These are phyloP conservation scores for Diaporthe vexans DNA, from an alignment of 2,329 filamentous ascomycete species.

Conservation along the genomic window DNA sequence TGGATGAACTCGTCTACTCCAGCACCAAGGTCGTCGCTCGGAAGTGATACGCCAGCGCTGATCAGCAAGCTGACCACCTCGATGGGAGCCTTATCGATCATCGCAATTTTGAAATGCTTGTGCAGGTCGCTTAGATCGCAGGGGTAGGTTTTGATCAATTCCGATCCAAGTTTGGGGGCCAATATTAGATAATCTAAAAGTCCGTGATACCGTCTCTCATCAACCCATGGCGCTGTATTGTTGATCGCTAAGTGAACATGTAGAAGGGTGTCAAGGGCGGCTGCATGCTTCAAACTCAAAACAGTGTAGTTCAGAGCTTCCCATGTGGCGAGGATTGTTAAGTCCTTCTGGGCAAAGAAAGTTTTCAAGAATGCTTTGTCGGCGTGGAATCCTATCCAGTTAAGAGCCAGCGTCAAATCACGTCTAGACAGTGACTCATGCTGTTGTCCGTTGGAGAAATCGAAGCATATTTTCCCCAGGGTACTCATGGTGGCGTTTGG, in stretches of 20 bases:
- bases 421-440: neutral
- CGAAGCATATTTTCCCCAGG: neutral
- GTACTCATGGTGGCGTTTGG: neutral
- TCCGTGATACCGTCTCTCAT: rapidly evolving
- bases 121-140: neutral
- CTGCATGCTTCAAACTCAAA: neutral
- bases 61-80: neutral
- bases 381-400: neutral
- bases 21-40: too few species aligned
- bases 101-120: neutral
- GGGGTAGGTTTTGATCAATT: neutral
- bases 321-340: neutral
- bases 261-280: neutral
- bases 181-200: neutral
- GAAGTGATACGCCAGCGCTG: neutral
- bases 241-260: neutral
- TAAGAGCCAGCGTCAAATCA: too few species aligned
- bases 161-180: neutral
- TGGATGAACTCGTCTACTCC: neutral
- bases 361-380: neutral
- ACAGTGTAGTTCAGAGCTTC: neutral
- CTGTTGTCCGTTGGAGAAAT: neutral
- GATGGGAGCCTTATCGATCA: neutral
- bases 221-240: neutral
- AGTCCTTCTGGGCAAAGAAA: neutral